These are phyloP conservation scores for Platanthera guangdongensis DNA, from an alignment of 106 monocot species.

Conservation along the genomic window DNA sequence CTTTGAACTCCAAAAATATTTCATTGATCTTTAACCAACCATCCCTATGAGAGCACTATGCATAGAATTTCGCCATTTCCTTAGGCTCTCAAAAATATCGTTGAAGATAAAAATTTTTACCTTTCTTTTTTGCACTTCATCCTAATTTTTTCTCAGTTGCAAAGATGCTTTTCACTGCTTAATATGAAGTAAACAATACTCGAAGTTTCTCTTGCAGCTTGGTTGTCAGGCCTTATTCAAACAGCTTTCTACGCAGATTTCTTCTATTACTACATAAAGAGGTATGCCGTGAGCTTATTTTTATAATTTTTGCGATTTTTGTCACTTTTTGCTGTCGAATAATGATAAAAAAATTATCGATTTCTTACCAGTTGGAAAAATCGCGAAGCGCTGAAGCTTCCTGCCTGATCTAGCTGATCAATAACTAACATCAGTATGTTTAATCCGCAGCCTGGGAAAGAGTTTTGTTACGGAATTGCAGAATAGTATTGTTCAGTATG, in stretches of 20 bases:
- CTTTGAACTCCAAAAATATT: too few relatives aligned
- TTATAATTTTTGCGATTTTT: neutral
- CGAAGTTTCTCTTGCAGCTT: neutral
- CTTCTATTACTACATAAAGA: slow-evolving; percentile 13
- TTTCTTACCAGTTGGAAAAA: slow-evolving; percentile 6
- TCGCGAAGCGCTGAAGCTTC: slow-evolving; percentile 2
- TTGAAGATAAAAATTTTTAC: too few relatives aligned
- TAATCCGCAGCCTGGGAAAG: neutral
- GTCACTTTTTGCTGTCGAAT: too few relatives aligned
- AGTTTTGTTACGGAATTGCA: neutral
- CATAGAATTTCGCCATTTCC: too few relatives aligned
- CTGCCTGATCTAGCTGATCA: neutral
- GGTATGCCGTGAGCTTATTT: neutral
- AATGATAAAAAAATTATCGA: neutral
- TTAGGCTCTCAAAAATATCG: too few relatives aligned
- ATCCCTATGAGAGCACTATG: too few relatives aligned
- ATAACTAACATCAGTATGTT: neutral
- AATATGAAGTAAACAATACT: neutral
- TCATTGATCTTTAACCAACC: too few relatives aligned
- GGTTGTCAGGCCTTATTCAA: slow-evolving; percentile 10
- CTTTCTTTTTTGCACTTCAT: too few relatives aligned
- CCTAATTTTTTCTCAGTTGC: too few relatives aligned
- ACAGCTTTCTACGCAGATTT: slow-evolving; percentile 8
- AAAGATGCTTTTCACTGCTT: too few relatives aligned
- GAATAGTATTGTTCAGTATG: neutral